These are phyloP conservation scores for Neurospora sp. DNA, from an alignment of 495 filamentous ascomycete species.

Conservation along the genomic window DNA sequence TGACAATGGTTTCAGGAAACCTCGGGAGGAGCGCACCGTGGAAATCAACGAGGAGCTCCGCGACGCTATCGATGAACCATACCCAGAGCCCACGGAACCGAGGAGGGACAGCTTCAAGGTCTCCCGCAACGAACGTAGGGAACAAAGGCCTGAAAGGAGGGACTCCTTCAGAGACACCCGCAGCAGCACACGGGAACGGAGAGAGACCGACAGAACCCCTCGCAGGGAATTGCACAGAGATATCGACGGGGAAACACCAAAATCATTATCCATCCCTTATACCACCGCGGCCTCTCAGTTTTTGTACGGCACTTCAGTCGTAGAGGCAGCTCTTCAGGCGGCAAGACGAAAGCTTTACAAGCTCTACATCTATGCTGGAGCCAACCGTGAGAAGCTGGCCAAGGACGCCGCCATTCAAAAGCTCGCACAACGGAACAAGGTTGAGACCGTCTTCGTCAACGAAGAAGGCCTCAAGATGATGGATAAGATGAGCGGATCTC, in stretches of 20 bases:
- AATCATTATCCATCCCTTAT: conserved; percentile 57
- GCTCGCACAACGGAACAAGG: conserved; percentile 46
- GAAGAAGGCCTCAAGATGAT: conserved; percentile 48
- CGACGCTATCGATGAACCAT: neutral
- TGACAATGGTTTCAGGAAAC: neutral
- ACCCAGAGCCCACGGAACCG: neutral
- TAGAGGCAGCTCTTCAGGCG: conserved; percentile 70
- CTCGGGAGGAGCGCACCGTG: neutral
- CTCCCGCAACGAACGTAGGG: neutral
- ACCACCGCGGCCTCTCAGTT: conserved; percentile 84
- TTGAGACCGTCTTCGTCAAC: conserved; percentile 43
- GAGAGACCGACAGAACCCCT: neutral
- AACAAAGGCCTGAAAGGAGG: neutral
- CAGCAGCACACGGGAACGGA: neutral
- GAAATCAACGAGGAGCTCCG: neutral
- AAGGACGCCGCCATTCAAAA: conserved; percentile 39
- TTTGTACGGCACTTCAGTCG: conserved; percentile 71
- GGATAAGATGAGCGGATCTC: conserved; percentile 71
- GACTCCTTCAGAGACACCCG: neutral
- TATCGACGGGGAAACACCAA: neutral
- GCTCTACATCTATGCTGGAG: conserved; percentile 63
- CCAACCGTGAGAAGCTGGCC: conserved; percentile 31
- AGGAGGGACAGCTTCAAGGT: neutral
- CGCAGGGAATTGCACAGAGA: neutral
- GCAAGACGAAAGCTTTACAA: conserved; percentile 66